A percentile compares a stretch with the other conserved stretches of the same genome.
Evolutionary conservation across 306 rosid genomes (phyloP).

Genomic region (Chamaecrista fasciculata): DNA sequence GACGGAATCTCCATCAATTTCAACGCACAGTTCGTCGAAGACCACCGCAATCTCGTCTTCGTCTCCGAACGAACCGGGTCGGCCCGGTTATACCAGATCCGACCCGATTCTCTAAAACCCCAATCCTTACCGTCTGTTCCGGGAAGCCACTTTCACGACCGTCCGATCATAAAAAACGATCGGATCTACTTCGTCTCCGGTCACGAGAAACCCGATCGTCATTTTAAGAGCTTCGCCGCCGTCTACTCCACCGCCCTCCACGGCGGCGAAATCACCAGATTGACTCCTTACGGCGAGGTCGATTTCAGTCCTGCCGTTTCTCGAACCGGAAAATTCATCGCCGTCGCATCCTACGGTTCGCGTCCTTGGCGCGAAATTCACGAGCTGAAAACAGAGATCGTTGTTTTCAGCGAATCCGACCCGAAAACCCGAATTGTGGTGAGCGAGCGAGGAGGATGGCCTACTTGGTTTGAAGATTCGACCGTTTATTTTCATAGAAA

Average conservation of each 20-base stretch:
- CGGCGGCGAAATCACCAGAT: slow-evolving; percentile 24
- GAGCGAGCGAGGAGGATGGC: slow-evolving; percentile 79
- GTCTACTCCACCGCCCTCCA: slow-evolving; percentile 43
- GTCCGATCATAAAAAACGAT: slow-evolving; percentile 47
- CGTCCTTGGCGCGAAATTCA: slow-evolving; percentile 66
- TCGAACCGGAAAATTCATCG: slow-evolving; percentile 49
- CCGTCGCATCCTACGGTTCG: slow-evolving; percentile 78
- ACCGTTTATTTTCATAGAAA: slow-evolving; percentile 62
- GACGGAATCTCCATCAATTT: slow-evolving; percentile 74
- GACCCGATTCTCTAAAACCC: slow-evolving; percentile 33
- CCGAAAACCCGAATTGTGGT: slow-evolving; percentile 39
- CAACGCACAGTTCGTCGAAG: slow-evolving; percentile 63
- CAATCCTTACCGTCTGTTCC: slow-evolving; percentile 33
- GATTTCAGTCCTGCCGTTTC: slow-evolving; percentile 81
- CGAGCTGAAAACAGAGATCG: slow-evolving; percentile 57
- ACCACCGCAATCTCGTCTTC: slow-evolving; percentile 43
- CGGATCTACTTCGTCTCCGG: slow-evolving; percentile 70
- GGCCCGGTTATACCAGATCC: slow-evolving; percentile 43
- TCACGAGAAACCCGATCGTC: slow-evolving; percentile 40
- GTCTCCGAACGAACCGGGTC: slow-evolving; percentile 70
- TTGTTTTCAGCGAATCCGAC: slow-evolving; percentile 43
- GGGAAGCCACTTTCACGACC: slow-evolving; percentile 57
- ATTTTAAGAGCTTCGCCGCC: slow-evolving; percentile 56
- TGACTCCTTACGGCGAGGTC: slow-evolving; percentile 52
- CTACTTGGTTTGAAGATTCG: slow-evolving; percentile 71